These are phyloP conservation scores for Cryptosporidium meleagridis DNA, from an alignment of 169 alveolate genomes.

Conservation along the genomic window DNA sequence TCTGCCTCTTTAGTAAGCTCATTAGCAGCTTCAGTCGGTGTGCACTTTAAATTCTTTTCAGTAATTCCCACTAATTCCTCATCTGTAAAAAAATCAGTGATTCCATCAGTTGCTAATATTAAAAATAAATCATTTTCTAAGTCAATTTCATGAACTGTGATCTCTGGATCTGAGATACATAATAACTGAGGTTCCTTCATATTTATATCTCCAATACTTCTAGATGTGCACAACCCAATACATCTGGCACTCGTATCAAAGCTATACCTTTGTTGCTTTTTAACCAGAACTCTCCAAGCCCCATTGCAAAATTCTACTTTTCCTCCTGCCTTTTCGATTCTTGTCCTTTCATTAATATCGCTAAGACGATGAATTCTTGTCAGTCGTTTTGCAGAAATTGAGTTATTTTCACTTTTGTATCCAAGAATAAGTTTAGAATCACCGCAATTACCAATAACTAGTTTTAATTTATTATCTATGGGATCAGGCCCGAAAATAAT, in stretches of 20 bases:
- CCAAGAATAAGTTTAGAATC: constrained; percentile 69
- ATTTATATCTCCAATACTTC: constrained; percentile 64
- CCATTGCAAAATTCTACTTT: constrained; percentile 50
- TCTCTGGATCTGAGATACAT: constrained; percentile 61
- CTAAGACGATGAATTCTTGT: constrained; percentile 44
- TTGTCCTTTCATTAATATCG: constrained; percentile 27
- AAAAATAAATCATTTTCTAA: constrained; percentile 55
- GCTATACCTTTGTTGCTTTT: constrained; percentile 40
- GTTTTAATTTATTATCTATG: constrained; percentile 27
- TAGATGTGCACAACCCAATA: constrained; percentile 52
- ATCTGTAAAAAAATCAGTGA: constrained; percentile 54
- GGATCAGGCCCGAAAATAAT: constrained; percentile 70
- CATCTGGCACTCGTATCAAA: constrained; percentile 17
- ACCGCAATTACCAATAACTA: constrained; percentile 61
- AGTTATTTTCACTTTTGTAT: constrained; percentile 8
- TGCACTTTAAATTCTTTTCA: constrained; percentile 3
- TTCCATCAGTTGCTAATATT: constrained; percentile 56
- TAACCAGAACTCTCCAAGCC: constrained; percentile 55
- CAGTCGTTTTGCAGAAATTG: constrained; percentile 11
- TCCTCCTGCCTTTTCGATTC: constrained; percentile 69
- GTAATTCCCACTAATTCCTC: constrained; percentile 34
- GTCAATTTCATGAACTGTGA: constrained; percentile 38
- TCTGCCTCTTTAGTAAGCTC: constrained; percentile 52
- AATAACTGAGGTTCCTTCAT: constrained; percentile 51
- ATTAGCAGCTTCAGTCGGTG: constrained; percentile 45